Evolutionary conservation across 2,329 filamentous ascomycete genomes (phyloP), one percentile per base, ranked within the genome.

Genomic region (Remersonia thermophila): DNA sequence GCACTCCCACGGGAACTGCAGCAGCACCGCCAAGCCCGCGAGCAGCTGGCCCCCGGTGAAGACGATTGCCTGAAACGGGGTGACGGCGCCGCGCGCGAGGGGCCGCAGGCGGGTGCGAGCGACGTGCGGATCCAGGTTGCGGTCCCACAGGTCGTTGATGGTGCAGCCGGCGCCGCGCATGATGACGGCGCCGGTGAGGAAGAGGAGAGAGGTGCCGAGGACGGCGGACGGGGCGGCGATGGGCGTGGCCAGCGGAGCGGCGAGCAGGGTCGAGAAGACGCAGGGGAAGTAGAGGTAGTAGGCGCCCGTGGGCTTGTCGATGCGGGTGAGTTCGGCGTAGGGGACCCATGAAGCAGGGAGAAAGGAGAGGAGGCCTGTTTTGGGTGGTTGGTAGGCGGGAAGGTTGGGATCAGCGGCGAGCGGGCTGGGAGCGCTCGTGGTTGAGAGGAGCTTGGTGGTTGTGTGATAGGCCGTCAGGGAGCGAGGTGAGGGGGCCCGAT

Each of bases 61-160:
- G 15, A 77, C 63, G 3, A 91, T 58, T 2, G 75, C 85, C n/a
- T 76, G 65, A 48, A 73, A 69, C 0, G 83, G 81, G 3, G 74
- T 78, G 34, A 93, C 63, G 35, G 85, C 85, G 25, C 81, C 71
- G 10, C 86, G 73, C 1, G 86, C 84, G 42, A 94, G 81, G 3
- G 86, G 86, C 12, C 86, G 77, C 23, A 84, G 65, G 11, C 79
- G 73, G 5, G 83, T 93, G 32, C 86, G 73, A 2, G 71, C 60
- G 11, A 93, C 85, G 44, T 85, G 73, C 6, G 81, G 79, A 57
- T 94, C 86, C 12, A 93, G 76, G 48, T 91, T 82, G 37, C 83
- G 75, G 57, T 93, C 86, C 81, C 84, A 87, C 34, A 93, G 73
- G 55, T 94, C 86, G 55, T 93, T 93, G 60, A 93, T 85, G 13